Evolutionary conservation across 1,284 basidiomycete species (phyloP), one percentile per base, ranked within the genome.

Genomic region (Ganoderma meredithae): DNA sequence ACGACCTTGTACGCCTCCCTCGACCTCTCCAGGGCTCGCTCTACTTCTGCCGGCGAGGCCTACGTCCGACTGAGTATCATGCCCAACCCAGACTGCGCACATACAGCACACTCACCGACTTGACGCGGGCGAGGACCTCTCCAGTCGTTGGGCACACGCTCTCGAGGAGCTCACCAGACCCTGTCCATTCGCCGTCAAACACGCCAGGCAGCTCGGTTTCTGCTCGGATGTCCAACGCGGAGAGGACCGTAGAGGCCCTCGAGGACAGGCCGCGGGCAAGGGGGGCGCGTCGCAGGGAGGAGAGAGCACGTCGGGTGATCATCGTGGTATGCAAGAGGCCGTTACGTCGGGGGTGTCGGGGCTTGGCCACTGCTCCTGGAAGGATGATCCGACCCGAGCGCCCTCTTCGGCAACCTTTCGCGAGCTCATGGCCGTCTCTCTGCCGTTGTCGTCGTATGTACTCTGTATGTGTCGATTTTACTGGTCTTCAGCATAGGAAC

Each of bases 111-210:
- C 86, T 71, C 73, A 90, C 89, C 44, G 90, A 88, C 66, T 83
- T 86, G 41, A 95, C 88, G 60, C 83, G 83, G 60, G 90, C 93
- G 53, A 95, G 81, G 15, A 88, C 82, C 76, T 95, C 93, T 10
- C 93, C 92, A 25, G 93, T 94, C 9, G 92, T 86, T 22, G 93
- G 93, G 76, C 93, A 95, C 10, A 86, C 76, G 67, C 91, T 93
- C 73, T 87, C 82, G 31, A 92, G 75, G 7, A 91, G 68, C 64
- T 92, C 91, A 2, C 93, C 93, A 17, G 86, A 86, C n/a, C 93
- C 93, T 65, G 84, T 82, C 93, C 93, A 95, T 71, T 84, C 79
- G 44, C 93, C 93, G 75, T 94, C 90, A 75, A 93, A 95, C 10
- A 95, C 90, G 2, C 93, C 93, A 25, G 84, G 80, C 22, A 94